Evolutionary conservation across 176 grass and related monocot genomes (phyloP).

Genomic region (Oryza officinalis): DNA sequence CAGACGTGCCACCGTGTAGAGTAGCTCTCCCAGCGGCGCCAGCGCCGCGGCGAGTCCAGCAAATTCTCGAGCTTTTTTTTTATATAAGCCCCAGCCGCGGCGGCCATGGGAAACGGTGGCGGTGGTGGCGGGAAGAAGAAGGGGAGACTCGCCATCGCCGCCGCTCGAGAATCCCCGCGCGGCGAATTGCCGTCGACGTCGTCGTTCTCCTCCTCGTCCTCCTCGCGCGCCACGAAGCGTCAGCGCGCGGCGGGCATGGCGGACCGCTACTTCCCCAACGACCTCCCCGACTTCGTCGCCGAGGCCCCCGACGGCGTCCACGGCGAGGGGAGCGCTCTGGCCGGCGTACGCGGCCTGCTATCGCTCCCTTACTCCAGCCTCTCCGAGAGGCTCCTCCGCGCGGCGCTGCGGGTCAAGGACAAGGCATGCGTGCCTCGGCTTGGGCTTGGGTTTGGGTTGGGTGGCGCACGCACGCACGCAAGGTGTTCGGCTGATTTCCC

Average conservation of each 20-base stretch:
- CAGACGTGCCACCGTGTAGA: not conserved
- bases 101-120: constrained; percentile 21
- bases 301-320: constrained; percentile 43
- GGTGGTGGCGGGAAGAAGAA: not conserved
- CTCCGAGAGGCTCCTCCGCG: constrained; percentile 48
- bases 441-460: not conserved
- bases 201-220: not conserved
- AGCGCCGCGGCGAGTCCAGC: not conserved
- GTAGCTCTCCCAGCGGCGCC: not conserved
- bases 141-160: not conserved
- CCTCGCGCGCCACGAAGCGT: constrained; percentile 34
- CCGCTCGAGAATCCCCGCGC: not conserved
- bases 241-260: constrained; percentile 54
- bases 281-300: constrained; percentile 74
- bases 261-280: constrained; percentile 80
- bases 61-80: not conserved
- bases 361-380: constrained; percentile 60
- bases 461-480: not conserved
- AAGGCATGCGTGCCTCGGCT: constrained; percentile 38
- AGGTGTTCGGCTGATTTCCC: constrained; percentile 47
- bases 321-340: constrained; percentile 10
- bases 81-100: not conserved
- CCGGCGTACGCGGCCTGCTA: constrained; percentile 54
- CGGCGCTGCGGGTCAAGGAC: constrained; percentile 72
- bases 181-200: not conserved